Evolutionary conservation across 768 basidiomycete species (phyloP).

Genomic region (Trichaptum fuscoviolaceum): DNA sequence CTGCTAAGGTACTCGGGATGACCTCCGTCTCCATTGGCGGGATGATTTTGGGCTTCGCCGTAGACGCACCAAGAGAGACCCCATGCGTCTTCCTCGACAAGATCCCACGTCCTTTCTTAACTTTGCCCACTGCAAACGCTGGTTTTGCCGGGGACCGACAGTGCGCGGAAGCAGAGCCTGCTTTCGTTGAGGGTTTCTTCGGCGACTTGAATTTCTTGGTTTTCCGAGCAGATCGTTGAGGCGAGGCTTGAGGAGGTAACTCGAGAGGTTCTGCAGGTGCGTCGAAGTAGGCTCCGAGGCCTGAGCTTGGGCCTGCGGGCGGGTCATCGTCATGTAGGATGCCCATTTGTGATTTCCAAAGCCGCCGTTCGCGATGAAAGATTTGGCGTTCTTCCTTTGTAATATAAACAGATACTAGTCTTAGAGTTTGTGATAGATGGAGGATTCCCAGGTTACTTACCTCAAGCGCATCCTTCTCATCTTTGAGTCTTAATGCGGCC

Average conservation of each 20-base stretch:
- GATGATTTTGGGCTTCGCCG: constrained; percentile 35
- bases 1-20: constrained; percentile 28
- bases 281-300: constrained; percentile 20
- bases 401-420: constrained; percentile 6
- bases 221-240: neutral
- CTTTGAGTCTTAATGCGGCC: constrained; percentile 55
- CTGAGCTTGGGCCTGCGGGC: constrained; percentile 27
- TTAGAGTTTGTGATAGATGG: neutral
- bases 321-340: constrained; percentile 55
- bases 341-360: constrained; percentile 53
- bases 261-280: constrained; percentile 15
- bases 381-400: constrained; percentile 54
- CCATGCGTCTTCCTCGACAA: constrained; percentile 38
- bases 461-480: constrained; percentile 63
- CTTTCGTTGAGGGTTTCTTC: constrained; percentile 31
- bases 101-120: constrained; percentile 20
- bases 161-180: constrained; percentile 38
- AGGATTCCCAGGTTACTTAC: constrained; percentile 29
- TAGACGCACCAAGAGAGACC: constrained; percentile 27
- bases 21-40: constrained; percentile 52
- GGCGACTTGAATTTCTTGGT: constrained; percentile 11
- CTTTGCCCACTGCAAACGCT: constrained; percentile 41
- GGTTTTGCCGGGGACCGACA: constrained; percentile 8
- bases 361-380: constrained; percentile 64
- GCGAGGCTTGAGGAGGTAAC: neutral